Conservation (phyloP, 306 rosid species). For the Hippophae tibetana region DNA sequence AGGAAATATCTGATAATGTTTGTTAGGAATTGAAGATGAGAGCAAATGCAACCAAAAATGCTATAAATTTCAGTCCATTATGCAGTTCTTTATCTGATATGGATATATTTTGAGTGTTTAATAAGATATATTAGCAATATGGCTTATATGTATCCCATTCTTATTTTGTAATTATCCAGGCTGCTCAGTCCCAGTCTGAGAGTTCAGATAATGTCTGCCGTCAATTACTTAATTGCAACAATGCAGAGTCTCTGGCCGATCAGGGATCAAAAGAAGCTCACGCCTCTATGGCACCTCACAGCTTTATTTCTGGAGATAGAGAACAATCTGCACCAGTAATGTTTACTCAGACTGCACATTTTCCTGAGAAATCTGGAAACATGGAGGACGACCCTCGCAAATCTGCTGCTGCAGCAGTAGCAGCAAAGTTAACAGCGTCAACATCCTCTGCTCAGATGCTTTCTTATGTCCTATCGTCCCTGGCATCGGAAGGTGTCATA, state of each 20-base stretch:
- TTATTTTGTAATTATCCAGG: constrained; percentile 37
- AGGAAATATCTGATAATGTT: too few relatives aligned
- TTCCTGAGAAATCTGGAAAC: constrained; percentile 47
- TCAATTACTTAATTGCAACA: constrained; percentile 42
- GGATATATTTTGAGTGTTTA: too few relatives aligned
- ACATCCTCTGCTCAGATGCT: constrained; percentile 94
- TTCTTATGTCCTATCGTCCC: constrained; percentile 81
- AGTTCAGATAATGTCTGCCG: constrained; percentile 40
- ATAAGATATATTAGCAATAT: background rate
- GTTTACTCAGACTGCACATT: constrained; percentile 45
- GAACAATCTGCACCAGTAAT: constrained; percentile 79
- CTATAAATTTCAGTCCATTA: too few relatives aligned
- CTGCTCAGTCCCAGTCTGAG: constrained; percentile 72
- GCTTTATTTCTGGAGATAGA: constrained; percentile 43
- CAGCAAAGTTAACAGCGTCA: constrained; percentile 90
- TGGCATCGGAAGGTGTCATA: constrained; percentile 92
- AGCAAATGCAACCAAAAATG: too few relatives aligned
- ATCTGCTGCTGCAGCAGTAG: constrained; percentile 98
- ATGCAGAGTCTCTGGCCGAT: constrained; percentile 35
- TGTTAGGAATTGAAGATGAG: too few relatives aligned
- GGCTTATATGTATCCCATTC: background rate
- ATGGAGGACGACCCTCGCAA: constrained; percentile 70
- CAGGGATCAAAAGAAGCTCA: constrained; percentile 60
- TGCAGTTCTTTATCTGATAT: too few relatives aligned
- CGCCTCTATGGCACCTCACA: constrained; percentile 44